Conservation (phyloP, 176 grass and related monocot genomes). For the Phoenix dactylifera region DNA sequence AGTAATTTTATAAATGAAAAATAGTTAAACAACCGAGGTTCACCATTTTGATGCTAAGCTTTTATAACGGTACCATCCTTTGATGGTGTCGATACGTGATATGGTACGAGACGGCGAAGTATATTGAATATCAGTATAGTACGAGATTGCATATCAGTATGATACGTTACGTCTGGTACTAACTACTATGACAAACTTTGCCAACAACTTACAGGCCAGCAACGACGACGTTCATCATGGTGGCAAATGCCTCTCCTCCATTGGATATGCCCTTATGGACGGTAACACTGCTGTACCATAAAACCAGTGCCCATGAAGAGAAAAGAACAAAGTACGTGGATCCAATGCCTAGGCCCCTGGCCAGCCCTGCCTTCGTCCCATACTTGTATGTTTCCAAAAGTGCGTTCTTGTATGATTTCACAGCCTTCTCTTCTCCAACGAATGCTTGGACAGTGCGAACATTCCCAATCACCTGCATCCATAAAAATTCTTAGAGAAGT, state of each 20-base stretch:
- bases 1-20: too few species aligned
- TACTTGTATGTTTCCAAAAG: slow-evolving; percentile 74
- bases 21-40: too few species aligned
- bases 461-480: slow-evolving; percentile 74
- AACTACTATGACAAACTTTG: too few species aligned
- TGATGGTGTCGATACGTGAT: too few species aligned
- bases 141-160: too few species aligned
- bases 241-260: slow-evolving; percentile 94
- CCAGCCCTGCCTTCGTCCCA: slow-evolving; percentile 69
- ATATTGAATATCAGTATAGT: too few species aligned
- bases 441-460: slow-evolving; percentile 95
- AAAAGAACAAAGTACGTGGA: slow-evolving; percentile 87
- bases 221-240: slow-evolving; percentile 91
- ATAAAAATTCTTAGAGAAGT: too few species aligned
- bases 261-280: slow-evolving; percentile 83
- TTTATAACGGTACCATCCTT: too few species aligned
- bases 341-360: slow-evolving; percentile 83
- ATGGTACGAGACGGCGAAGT: too few species aligned
- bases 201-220: slow-evolving; percentile 48
- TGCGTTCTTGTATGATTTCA: slow-evolving; percentile 53
- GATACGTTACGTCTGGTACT: too few species aligned
- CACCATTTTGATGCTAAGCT: too few species aligned
- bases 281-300: slow-evolving; percentile 82
- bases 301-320: slow-evolving; percentile 78
- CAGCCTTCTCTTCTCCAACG: slow-evolving; percentile 90